A percentile compares a stretch with the other conserved stretches of the same genome.
Evolutionary conservation across 129 eudicot genomes (phyloP).

Genomic region (Oenanthe sinensis): DNA sequence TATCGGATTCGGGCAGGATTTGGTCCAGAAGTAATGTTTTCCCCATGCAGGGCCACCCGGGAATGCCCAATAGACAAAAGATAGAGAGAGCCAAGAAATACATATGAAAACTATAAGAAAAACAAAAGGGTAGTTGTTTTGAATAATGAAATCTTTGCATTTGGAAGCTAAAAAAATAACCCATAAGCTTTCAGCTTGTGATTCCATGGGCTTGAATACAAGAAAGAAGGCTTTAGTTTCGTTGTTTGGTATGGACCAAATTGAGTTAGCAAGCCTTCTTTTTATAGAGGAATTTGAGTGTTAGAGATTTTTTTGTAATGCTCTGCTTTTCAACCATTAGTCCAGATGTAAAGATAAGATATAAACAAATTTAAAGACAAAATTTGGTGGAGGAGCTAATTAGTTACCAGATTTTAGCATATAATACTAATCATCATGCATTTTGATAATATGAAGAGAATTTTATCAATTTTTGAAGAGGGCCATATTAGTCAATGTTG

Average conservation of each 20-base stretch:
- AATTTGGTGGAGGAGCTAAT: background rate
- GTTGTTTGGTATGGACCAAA: background rate
- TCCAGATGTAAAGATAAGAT: constrained; percentile 1
- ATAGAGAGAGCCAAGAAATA: constrained; percentile 18
- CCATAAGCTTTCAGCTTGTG: constrained; percentile 52
- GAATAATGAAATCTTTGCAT: constrained; percentile 32
- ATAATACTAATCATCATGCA: background rate
- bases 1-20: constrained; percentile 18
- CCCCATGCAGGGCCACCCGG: constrained; percentile 78
- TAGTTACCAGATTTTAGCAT: background rate
- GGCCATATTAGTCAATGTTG: background rate
- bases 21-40: constrained; percentile 14
- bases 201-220: constrained; percentile 20
- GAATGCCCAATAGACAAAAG: constrained; percentile 36
- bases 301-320: background rate
- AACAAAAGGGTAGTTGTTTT: constrained; percentile 19
- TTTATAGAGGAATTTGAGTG: constrained; percentile 5
- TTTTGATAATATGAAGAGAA: background rate
- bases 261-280: background rate
- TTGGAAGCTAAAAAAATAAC: constrained; percentile 53
- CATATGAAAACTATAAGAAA: constrained; percentile 12
- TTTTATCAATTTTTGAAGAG: background rate
- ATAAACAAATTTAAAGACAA: background rate
- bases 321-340: background rate
- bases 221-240: background rate